phyloP scores from a whole-genome alignment of 2,329 filamentous ascomycete species.

The Colletotrichum eleusines region DNA sequence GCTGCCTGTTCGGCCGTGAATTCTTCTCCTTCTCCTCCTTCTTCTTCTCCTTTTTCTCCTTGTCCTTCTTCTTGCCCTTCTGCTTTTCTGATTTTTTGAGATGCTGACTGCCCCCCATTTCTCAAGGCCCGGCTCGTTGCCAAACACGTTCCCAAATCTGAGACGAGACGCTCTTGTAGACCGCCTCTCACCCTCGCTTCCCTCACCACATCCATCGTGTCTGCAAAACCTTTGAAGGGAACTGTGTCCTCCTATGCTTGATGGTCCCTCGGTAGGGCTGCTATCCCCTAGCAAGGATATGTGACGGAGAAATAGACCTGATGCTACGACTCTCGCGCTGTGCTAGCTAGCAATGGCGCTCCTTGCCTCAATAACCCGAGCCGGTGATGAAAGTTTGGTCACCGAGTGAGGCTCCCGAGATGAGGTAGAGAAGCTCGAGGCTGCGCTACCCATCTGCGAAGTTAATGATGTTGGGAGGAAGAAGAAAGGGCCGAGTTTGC shows the following conservation, averaged over 20 bases:
- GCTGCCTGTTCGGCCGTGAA: neutral
- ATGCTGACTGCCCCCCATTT: neutral
- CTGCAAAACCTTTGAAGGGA: neutral
- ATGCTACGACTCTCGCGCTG: too few relatives aligned
- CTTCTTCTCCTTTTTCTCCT: too few relatives aligned
- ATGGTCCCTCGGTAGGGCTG: neutral
- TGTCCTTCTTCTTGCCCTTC: too few relatives aligned
- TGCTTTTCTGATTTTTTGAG: neutral
- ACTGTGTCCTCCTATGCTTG: neutral
- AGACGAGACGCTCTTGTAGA: neutral
- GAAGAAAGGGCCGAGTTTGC: neutral
- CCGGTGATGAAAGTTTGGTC: neutral
- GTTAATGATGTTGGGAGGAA: neutral
- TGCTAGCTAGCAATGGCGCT: neutral
- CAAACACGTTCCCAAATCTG: neutral
- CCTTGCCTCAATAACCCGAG: neutral
- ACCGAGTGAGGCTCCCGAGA: neutral
- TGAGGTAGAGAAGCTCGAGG: neutral
- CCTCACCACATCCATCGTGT: neutral
- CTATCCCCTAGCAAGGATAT: neutral
- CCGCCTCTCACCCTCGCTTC: neutral
- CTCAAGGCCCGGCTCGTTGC: neutral
- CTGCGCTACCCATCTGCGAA: neutral
- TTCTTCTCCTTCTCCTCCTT: too few relatives aligned
- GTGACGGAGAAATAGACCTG: neutral